Base-by-base conservation (phyloP, 2,329 filamentous ascomycete species). In the Cylindrodendrum hubeiense region DNA sequence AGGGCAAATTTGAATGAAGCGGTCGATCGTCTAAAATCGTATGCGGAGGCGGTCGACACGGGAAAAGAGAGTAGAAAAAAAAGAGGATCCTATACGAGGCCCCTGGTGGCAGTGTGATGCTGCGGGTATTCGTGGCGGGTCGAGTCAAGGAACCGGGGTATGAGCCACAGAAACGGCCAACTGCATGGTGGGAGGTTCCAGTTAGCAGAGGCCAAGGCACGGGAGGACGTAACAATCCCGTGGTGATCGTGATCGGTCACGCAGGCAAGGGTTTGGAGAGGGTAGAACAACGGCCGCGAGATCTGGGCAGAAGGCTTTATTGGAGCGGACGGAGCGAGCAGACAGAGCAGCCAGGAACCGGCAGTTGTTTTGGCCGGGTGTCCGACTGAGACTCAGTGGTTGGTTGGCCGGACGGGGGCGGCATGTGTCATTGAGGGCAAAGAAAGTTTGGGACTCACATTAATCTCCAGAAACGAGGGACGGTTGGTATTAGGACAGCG, bases 371-470 rank as follows among this genome's bases (percentile, higher is more conserved):
- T 54, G 49, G 57, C 55, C 41, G 67, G 68, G 68, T 28, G 59
- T 50, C 47, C 65, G 63, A 67, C 28, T 64, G 59, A 65, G 66
- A 69, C 71, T 53, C 64, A 60, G 70, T 71, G 76, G 76, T 76
- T 77, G 76, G 74, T 67, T 67, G 72, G 71, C 46, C n/a, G 26
- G n/a, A 22, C 28, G 26, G 43, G 26, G 63, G 67, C 68, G 68
- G 75, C 71, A 77, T 75, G 72, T 73, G 71, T 71, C 70, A 71
- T 73, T 56, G 67, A 69, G 46, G 59, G 72, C 60, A 72, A 74
- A 72, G 58, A 67, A 73, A 69, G 74, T 70, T 70, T 73, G 67
- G 67, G 69, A 79, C 78, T 79, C 76, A 79, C 78, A 79, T 79
- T 78, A 75, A 79, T 78, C 64, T 77, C 73, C 67, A 74, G 67